Evolutionary conservation across 2,329 filamentous ascomycete species (phyloP).

Genomic region (Ascochyta fabae): DNA sequence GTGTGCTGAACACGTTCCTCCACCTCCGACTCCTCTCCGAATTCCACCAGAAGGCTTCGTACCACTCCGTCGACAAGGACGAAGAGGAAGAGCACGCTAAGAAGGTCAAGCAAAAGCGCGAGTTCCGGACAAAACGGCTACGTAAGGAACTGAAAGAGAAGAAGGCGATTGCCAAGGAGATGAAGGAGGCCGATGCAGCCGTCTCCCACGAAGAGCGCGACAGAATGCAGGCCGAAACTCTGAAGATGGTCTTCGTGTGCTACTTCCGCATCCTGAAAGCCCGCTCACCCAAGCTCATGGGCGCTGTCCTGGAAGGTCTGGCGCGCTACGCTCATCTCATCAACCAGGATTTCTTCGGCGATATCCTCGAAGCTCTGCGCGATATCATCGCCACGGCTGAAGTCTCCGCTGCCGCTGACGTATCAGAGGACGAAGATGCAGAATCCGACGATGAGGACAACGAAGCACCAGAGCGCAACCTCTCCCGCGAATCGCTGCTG

Average conservation of each 20-base stretch:
- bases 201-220: slow-evolving; percentile 93
- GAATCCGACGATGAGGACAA: slow-evolving; percentile 58
- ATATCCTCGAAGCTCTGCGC: slow-evolving; percentile 90
- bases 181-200: slow-evolving; percentile 87
- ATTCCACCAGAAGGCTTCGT: slow-evolving; percentile 83
- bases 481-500: slow-evolving; percentile 87
- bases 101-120: slow-evolving; percentile 75
- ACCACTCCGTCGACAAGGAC: slow-evolving; percentile 72
- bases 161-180: slow-evolving; percentile 88
- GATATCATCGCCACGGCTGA: slow-evolving; percentile 82
- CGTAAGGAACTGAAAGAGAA: slow-evolving; percentile 85
- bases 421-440: slow-evolving; percentile 53
- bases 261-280: slow-evolving; percentile 95
- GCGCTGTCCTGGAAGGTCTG: slow-evolving; percentile 92
- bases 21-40: slow-evolving; percentile 87
- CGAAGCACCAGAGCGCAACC: slow-evolving; percentile 61
- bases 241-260: slow-evolving; percentile 92
- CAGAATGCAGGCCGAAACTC: slow-evolving; percentile 90
- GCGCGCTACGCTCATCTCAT: slow-evolving; percentile 95
- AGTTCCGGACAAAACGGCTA: slow-evolving; percentile 87
- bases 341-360: slow-evolving; percentile 98
- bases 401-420: slow-evolving; percentile 55
- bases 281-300: slow-evolving; percentile 83
- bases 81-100: slow-evolving; percentile 58
- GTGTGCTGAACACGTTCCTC: slow-evolving; percentile 87